Evolutionary conservation across 2,329 filamentous ascomycete species (phyloP).

Genomic region (Alternaria sp.): DNA sequence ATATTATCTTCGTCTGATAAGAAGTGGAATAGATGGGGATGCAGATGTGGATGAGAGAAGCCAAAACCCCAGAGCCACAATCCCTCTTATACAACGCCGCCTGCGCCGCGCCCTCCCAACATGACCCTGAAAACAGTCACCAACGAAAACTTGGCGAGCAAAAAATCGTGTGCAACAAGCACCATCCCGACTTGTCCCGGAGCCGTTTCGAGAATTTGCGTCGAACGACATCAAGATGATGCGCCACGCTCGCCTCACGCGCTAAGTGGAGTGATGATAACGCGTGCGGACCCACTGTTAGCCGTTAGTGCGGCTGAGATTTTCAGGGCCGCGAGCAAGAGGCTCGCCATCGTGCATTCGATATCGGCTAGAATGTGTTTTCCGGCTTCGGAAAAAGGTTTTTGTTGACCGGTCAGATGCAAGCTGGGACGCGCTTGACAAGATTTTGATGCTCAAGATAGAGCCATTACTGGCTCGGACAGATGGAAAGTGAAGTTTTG

Average conservation of each 20-base stretch:
- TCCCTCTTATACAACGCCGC: conserved; percentile 17
- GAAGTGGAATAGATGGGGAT: background rate
- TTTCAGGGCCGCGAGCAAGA: conserved; percentile 26
- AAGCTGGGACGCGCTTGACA: background rate
- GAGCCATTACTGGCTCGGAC: background rate
- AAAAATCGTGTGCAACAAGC: conserved; percentile 15
- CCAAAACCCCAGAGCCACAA: background rate
- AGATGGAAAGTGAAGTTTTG: conserved; percentile 1
- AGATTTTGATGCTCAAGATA: background rate
- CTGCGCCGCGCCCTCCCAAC: conserved; percentile 13
- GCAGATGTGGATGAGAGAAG: background rate
- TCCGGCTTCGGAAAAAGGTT: background rate
- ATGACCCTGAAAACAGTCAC: conserved; percentile 10
- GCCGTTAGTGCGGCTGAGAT: conserved; percentile 29
- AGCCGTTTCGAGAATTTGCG: conserved; percentile 13
- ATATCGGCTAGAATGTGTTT: background rate
- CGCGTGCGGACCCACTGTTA: conserved; percentile 32
- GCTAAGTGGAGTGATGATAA: conserved; percentile 31
- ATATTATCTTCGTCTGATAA: background rate
- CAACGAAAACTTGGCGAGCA: conserved; percentile 24
- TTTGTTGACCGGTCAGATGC: background rate
- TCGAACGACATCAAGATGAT: conserved; percentile 33
- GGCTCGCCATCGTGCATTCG: conserved; percentile 3
- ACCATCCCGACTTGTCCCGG: conserved; percentile 28
- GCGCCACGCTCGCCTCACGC: conserved; percentile 25